Percentiles rank a stretch among this genome's conserved stretches.
Conservation (phyloP, 495 filamentous ascomycete genomes). For the Neurospora sp. region DNA sequence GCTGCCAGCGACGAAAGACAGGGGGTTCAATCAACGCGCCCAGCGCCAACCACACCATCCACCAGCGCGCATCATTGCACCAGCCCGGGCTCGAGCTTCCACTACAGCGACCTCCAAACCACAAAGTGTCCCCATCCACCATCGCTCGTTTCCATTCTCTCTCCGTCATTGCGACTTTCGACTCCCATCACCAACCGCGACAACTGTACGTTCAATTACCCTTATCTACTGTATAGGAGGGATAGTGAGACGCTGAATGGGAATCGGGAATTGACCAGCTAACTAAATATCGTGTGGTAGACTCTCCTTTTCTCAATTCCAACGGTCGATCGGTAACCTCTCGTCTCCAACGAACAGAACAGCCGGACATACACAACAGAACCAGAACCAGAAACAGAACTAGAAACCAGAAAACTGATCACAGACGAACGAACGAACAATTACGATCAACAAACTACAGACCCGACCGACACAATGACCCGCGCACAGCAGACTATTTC, state of each 20-base stretch:
- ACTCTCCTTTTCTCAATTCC: background rate
- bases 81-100: background rate
- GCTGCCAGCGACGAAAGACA: background rate
- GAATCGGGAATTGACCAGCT: background rate
- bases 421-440: background rate
- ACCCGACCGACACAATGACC: constrained; percentile 51
- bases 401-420: background rate
- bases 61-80: background rate
- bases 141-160: background rate
- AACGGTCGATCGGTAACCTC: background rate
- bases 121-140: background rate
- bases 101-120: background rate
- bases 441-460: background rate
- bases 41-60: background rate
- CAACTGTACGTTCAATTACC: background rate
- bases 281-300: background rate
- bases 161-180: background rate
- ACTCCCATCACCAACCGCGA: background rate
- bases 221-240: background rate
- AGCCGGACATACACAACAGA: background rate
- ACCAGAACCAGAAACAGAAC: background rate
- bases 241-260: background rate
- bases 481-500: constrained; percentile 90
- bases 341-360: background rate
- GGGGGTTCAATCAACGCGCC: background rate